Conservation (phyloP, 306 rosid genomes). For the Vigna reflexopilosa region DNA sequence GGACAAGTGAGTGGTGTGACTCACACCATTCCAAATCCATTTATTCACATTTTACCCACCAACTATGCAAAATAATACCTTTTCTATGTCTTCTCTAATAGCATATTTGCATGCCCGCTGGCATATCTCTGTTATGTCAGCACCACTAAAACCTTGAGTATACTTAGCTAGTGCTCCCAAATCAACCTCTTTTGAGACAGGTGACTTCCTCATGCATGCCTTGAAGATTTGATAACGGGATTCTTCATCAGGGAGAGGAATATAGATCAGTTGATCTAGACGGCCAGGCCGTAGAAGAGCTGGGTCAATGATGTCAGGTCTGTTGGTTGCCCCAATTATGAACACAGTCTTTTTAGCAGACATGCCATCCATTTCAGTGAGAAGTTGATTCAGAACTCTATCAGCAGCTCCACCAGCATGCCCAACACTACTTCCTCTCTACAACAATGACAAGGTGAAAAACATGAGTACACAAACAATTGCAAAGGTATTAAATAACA, state of each 20-base stretch:
- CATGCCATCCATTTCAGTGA: constrained; percentile 69
- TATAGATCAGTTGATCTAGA: constrained; percentile 62
- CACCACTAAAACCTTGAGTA: constrained; percentile 65
- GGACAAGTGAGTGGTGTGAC: neutral
- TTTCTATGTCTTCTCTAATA: constrained; percentile 61
- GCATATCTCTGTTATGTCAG: constrained; percentile 63
- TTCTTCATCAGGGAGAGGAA: constrained; percentile 63
- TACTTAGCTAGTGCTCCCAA: constrained; percentile 53
- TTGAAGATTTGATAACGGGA: constrained; percentile 61
- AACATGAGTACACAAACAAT: neutral
- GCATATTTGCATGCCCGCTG: constrained; percentile 68
- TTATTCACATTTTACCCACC: neutral
- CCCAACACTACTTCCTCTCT: constrained; percentile 65
- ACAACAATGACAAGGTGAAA: constrained; percentile 16
- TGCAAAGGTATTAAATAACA: neutral
- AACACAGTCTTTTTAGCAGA: constrained; percentile 58
- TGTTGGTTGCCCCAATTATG: constrained; percentile 65
- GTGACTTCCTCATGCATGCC: constrained; percentile 65
- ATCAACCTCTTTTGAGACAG: constrained; percentile 58
- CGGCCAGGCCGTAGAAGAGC: constrained; percentile 67
- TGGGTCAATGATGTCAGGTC: constrained; percentile 64
- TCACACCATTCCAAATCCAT: neutral
- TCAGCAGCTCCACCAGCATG: constrained; percentile 66
- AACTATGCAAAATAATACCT: constrained; percentile 45
- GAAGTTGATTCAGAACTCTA: constrained; percentile 62